Evolutionary conservation across 345 rosid genomes (phyloP), one percentile per base, ranked within the genome.

Genomic region (Lepidium aucheri): DNA sequence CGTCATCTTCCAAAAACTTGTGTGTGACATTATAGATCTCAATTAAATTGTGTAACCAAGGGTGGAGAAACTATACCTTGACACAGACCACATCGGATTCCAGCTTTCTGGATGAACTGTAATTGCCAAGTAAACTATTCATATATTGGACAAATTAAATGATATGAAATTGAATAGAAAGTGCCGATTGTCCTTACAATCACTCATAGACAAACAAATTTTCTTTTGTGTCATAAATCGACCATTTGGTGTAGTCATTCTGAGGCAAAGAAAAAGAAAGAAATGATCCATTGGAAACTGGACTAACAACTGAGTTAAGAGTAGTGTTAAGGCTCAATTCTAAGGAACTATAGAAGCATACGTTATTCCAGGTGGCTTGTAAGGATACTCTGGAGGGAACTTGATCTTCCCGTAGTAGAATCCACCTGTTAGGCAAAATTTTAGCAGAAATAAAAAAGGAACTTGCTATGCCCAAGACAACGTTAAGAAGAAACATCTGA

Each of bases 71-170:
- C 9, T 66, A 32, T 83, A 94, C 97, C 99, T 94, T 51, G 97
- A 88, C 33, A 87, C 96, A 62, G 99, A 94, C 99, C 99, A 94
- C 97, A 94, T 94, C 3, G 99, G 99, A 60, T 90, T 94, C 99
- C 99, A 94, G 81, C 89, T 91, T 83, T 94, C 97, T n/a, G 97
- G 99, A 77, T 94, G 99, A 82, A 88, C 99, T 94, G 82, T 40
- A 79, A 72, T 66, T 5, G 52, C 16, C 65, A 77, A n/a, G 62
- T 54, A 9, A 73, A 35, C 33, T 36, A 39, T 18, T 73, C 44
- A 60, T 47, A 60, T 45, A 46, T 47, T 9, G 10, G 9, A 39
- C 30, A 33, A 65, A 26, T 44, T 59, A 20, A n/a, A 5, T 36
- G 16, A 51, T 12, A 18, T 17, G 12, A 12, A 63, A 56, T 28